These are phyloP conservation scores for Paramarasmius palmivorus DNA, from an alignment of 1,284 basidiomycete genomes.

Conservation along the genomic window DNA sequence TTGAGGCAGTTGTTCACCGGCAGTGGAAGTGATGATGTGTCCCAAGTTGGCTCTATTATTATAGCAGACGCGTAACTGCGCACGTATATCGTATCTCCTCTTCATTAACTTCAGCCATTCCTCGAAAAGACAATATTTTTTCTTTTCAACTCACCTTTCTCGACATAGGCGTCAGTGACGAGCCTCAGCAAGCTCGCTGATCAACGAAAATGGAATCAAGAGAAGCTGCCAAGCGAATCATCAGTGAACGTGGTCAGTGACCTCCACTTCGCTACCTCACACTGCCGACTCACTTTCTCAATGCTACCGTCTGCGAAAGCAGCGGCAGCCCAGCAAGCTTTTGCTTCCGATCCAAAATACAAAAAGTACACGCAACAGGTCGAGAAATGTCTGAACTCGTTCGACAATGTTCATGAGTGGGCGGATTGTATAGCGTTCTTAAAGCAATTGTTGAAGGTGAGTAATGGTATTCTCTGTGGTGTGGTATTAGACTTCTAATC, in stretches of 20 bases:
- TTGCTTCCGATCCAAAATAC: constrained; percentile 88
- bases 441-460: constrained; percentile 90
- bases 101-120: too few species aligned
- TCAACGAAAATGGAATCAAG: too few species aligned
- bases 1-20: too few species aligned
- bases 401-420: constrained; percentile 98
- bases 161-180: too few species aligned
- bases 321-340: constrained; percentile 50
- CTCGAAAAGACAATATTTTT: too few species aligned
- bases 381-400: constrained; percentile 89
- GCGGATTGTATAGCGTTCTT: constrained; percentile 99
- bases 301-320: constrained; percentile 8
- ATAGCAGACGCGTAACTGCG: too few species aligned
- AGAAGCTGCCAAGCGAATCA: too few species aligned
- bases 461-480: constrained; percentile 20
- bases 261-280: constrained; percentile 5
- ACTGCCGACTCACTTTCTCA: constrained; percentile 1
- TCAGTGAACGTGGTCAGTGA: constrained; percentile 51
- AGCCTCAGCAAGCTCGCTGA: too few species aligned
- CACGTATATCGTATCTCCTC: too few species aligned
- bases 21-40: too few species aligned
- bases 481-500: background rate
- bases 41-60: too few species aligned
- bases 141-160: too few species aligned
- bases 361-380: constrained; percentile 93